These are phyloP conservation scores for Annulohypoxylon nitens DNA, from an alignment of 495 filamentous ascomycete species.

Conservation along the genomic window DNA sequence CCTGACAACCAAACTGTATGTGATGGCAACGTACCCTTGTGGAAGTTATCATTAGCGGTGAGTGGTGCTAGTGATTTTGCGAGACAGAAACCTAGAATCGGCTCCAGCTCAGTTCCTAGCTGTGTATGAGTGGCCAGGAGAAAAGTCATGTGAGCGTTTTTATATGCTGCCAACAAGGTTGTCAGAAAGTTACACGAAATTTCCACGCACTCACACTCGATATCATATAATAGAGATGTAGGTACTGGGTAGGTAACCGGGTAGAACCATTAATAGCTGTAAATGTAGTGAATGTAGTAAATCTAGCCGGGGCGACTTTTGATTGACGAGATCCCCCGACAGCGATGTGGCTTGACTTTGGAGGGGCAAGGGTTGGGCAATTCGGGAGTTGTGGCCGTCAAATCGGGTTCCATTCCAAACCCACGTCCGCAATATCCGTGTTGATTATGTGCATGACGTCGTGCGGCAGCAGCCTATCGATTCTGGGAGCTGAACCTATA, in stretches of 20 bases:
- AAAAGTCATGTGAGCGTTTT: conserved; percentile 39
- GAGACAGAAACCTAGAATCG: not conserved
- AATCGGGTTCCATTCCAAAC: conserved; percentile 38
- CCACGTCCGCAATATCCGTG: conserved; percentile 28
- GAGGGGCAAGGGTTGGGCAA: conserved; percentile 21
- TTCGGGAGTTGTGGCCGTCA: conserved; percentile 22
- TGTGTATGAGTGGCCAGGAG: not conserved
- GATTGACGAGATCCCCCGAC: conserved; percentile 3
- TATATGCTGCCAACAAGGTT: conserved; percentile 38
- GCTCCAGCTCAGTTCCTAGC: not conserved
- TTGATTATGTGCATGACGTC: conserved; percentile 36
- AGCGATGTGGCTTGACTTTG: conserved; percentile 6
- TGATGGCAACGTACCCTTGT: conserved; percentile 14
- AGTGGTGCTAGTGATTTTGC: conserved; percentile 5
- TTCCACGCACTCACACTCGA: conserved; percentile 25
- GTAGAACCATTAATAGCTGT: not conserved
- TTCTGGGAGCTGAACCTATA: conserved; percentile 18
- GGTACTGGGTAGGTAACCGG: not conserved
- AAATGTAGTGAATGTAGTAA: not conserved
- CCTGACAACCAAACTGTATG: not conserved
- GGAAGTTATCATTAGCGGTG: conserved; percentile 6
- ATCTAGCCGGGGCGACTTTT: not conserved
- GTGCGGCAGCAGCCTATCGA: conserved; percentile 34
- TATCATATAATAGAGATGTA: not conserved
- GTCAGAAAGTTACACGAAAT: conserved; percentile 21